phyloP scores from a whole-genome alignment of 306 rosid genomes.

The Lotus japonicus region DNA sequence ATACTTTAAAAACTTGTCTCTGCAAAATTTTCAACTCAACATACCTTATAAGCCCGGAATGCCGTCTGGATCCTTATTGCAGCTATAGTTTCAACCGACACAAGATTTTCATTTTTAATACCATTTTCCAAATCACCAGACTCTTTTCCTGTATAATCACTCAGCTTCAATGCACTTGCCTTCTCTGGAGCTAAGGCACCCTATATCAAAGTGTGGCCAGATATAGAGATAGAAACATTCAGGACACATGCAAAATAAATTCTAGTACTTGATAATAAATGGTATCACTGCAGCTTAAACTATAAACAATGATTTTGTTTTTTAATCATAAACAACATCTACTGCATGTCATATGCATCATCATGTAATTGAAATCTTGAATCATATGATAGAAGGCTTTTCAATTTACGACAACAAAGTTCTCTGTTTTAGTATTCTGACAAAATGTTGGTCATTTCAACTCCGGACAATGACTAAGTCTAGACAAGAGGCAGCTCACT shows the following conservation, averaged over 20 bases:
- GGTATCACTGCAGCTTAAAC: constrained; percentile 4
- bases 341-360: neutral
- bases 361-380: constrained; percentile 3
- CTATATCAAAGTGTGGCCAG: constrained; percentile 31
- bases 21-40: constrained; percentile 11
- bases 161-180: constrained; percentile 34
- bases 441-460: constrained; percentile 2
- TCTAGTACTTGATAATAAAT: constrained; percentile 11
- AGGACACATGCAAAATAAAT: constrained; percentile 13
- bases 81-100: constrained; percentile 60
- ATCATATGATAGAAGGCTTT: neutral
- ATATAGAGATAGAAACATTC: constrained; percentile 11
- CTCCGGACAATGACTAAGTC: neutral
- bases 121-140: constrained; percentile 32
- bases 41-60: constrained; percentile 75
- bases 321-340: neutral
- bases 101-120: constrained; percentile 29
- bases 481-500: neutral
- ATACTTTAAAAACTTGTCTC: neutral
- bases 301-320: neutral
- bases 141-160: constrained; percentile 29
- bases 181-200: constrained; percentile 40
- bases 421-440: neutral
- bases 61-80: constrained; percentile 89
- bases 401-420: neutral